Conservation (phyloP, 495 filamentous ascomycete genomes). For the Schizothecium vesticola region DNA sequence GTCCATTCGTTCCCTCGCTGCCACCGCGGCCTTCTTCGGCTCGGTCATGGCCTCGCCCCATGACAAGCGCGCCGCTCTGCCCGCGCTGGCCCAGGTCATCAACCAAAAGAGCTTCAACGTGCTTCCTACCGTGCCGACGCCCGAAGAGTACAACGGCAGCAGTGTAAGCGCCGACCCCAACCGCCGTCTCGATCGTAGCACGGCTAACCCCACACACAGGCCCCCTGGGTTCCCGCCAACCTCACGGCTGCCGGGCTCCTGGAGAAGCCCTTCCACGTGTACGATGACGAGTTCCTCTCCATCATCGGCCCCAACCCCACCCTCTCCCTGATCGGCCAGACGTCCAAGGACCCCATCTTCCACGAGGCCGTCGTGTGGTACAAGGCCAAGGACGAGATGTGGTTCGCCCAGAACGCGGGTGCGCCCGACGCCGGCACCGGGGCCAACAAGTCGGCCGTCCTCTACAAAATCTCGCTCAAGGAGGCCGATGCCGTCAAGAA, state of each 20-base stretch:
- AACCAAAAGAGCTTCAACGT: slow-evolving; percentile 39
- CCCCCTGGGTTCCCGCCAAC: slow-evolving; percentile 25
- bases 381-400: slow-evolving; percentile 42
- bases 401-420: slow-evolving; percentile 51
- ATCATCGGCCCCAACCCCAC: slow-evolving; percentile 41
- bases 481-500: slow-evolving; percentile 18
- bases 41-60: not conserved
- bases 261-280: slow-evolving; percentile 43
- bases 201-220: not conserved
- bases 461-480: slow-evolving; percentile 46
- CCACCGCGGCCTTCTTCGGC: slow-evolving; percentile 6
- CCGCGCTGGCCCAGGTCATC: slow-evolving; percentile 40
- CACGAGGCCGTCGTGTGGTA: slow-evolving; percentile 52
- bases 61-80: slow-evolving; percentile 14
- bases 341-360: slow-evolving; percentile 39
- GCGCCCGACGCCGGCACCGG: slow-evolving; percentile 42
- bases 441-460: slow-evolving; percentile 45
- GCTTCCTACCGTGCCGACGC: slow-evolving; percentile 16
- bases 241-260: slow-evolving; percentile 23
- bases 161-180: slow-evolving; percentile 8
- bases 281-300: slow-evolving; percentile 40
- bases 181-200: slow-evolving; percentile 25
- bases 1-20: slow-evolving; percentile 10
- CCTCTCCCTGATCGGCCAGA: slow-evolving; percentile 38
- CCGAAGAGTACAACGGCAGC: slow-evolving; percentile 17